phyloP scores from a whole-genome alignment of 768 basidiomycete species.

The Mycena galopus region DNA sequence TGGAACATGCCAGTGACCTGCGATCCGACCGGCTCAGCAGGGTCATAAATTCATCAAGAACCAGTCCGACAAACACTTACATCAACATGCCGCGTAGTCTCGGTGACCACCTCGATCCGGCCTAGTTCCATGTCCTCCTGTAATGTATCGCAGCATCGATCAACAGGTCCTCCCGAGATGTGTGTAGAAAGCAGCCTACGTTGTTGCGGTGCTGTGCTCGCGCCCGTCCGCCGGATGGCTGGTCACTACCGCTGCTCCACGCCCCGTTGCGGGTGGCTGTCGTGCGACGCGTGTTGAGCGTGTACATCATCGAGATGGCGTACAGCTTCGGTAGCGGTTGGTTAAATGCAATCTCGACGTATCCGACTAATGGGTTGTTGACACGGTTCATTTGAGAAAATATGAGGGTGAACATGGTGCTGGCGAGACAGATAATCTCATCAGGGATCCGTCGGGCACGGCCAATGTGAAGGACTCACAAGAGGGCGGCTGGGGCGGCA shows the following conservation, averaged over 20 bases:
- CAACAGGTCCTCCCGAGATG: background rate
- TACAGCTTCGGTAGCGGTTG: background rate
- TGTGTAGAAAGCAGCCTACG: background rate
- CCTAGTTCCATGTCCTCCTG: background rate
- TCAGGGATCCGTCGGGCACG: background rate
- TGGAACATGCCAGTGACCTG: background rate
- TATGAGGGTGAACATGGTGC: background rate
- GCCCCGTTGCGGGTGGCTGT: background rate
- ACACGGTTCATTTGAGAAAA: background rate
- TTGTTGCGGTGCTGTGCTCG: background rate
- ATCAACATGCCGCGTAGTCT: background rate
- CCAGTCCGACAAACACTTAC: background rate
- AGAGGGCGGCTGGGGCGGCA: background rate
- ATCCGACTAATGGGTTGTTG: background rate
- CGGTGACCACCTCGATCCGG: background rate
- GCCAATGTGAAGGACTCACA: background rate
- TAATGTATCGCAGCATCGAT: background rate
- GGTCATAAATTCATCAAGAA: background rate
- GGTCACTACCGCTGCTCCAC: background rate
- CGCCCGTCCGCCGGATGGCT: too few species aligned
- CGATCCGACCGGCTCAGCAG: background rate
- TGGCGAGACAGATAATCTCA: background rate
- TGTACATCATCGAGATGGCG: slow-evolving; percentile 13
- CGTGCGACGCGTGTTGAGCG: slow-evolving; percentile 6
- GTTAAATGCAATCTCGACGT: slow-evolving; percentile 1